Evolutionary conservation across 2,329 filamentous ascomycete genomes (phyloP).

Genomic region (Aspergillus texensis): DNA sequence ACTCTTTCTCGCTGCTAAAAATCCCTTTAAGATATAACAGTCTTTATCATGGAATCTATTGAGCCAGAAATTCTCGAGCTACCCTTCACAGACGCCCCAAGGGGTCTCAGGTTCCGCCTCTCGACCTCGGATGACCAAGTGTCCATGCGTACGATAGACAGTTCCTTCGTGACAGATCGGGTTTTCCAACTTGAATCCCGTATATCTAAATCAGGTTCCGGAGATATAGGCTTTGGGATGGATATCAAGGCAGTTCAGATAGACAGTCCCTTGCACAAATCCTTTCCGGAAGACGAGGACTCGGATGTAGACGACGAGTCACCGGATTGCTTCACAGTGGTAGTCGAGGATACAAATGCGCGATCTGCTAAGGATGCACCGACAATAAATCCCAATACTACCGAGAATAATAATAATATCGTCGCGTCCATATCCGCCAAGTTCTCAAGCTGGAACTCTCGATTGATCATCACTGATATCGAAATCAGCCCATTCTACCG

Average conservation of each 20-base stretch:
- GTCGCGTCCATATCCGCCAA: background rate
- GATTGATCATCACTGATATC: background rate
- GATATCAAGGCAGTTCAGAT: background rate
- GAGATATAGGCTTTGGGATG: background rate
- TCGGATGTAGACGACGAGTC: background rate
- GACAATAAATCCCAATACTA: background rate
- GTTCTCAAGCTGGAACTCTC: background rate
- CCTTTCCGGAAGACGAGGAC: background rate
- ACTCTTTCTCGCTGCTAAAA: no score
- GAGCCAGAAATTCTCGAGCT: fast-evolving
- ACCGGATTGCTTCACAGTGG: background rate
- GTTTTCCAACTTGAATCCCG: background rate
- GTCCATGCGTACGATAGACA: background rate
- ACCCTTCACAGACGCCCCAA: background rate
- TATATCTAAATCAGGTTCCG: background rate
- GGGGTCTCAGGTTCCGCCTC: background rate
- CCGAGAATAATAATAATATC: background rate
- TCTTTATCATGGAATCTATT: background rate
- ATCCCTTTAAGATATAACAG: background rate
- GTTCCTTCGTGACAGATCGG: background rate
- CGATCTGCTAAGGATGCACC: background rate
- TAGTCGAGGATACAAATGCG: background rate
- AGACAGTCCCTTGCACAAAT: background rate
- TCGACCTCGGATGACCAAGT: background rate
- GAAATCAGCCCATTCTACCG: background rate